Evolutionary conservation across 768 basidiomycete species (phyloP).

Genomic region (Boletus rufocinnamomeus): DNA sequence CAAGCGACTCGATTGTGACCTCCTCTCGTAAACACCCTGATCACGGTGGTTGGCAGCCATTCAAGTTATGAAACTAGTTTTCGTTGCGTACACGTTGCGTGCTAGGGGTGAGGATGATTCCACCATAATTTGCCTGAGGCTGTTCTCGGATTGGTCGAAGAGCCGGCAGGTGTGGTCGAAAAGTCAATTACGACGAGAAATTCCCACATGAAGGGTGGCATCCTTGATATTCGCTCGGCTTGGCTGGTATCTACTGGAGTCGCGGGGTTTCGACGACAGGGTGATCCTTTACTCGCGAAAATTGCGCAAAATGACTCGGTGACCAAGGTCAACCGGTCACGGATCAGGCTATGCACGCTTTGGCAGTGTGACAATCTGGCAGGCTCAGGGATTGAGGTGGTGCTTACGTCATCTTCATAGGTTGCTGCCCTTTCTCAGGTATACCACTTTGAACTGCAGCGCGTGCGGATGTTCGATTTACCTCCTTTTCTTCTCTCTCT

Average conservation of each 20-base stretch:
- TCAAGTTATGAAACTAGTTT: background rate
- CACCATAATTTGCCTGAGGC: background rate
- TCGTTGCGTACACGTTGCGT: background rate
- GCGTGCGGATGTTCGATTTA: conserved; percentile 24
- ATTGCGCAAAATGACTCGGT: conserved; percentile 11
- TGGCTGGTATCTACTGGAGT: conserved; percentile 1
- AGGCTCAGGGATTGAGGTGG: conserved; percentile 20
- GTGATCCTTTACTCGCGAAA: background rate
- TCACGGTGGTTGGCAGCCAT: background rate
- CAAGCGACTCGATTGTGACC: background rate
- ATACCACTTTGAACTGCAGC: conserved; percentile 16
- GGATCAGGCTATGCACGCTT: background rate
- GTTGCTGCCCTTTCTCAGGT: conserved; percentile 17
- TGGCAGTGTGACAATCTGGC: conserved; percentile 12
- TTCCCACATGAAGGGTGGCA: background rate
- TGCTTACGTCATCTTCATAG: conserved; percentile 29
- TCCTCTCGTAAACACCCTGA: background rate
- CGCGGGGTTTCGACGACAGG: conserved; percentile 3
- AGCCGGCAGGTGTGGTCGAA: background rate
- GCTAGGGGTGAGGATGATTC: background rate
- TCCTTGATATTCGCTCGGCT: background rate
- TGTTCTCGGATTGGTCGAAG: background rate
- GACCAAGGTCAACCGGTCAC: background rate
- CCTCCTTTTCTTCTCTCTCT: conserved; percentile 19
- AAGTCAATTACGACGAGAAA: background rate